A percentile compares a stretch with the other conserved stretches of the same genome.
Evolutionary conservation across 805 yeast species (phyloP).

Genomic region (Starmerella bombi): DNA sequence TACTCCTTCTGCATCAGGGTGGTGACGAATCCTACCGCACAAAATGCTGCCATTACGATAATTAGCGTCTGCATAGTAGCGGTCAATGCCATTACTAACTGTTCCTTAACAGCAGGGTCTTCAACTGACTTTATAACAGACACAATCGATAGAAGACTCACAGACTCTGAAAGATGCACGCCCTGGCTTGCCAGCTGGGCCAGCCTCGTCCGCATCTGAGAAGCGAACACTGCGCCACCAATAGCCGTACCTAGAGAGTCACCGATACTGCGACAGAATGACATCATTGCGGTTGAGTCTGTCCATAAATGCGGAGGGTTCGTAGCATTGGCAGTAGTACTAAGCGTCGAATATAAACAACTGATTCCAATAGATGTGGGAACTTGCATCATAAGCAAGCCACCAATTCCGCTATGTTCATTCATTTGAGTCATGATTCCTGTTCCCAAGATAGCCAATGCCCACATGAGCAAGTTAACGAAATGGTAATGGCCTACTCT

Average conservation of each 20-base stretch:
- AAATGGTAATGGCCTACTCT: slow-evolving; percentile 33
- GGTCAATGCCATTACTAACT: slow-evolving; percentile 14
- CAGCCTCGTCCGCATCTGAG: slow-evolving; percentile 15
- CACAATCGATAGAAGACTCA: slow-evolving; percentile 18
- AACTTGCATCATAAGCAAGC: slow-evolving; percentile 35
- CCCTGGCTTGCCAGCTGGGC: slow-evolving; percentile 6
- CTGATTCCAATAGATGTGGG: slow-evolving; percentile 39
- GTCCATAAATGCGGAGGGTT: slow-evolving; percentile 22
- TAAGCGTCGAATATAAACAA: slow-evolving; percentile 32
- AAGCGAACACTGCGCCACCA: slow-evolving; percentile 26
- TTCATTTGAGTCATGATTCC: slow-evolving; percentile 33
- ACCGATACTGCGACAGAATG: slow-evolving; percentile 24
- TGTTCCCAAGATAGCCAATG: slow-evolving; percentile 32
- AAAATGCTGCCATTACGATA: slow-evolving; percentile 16
- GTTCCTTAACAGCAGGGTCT: slow-evolving; percentile 5
- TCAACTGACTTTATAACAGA: slow-evolving; percentile 13
- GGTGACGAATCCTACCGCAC: slow-evolving; percentile 17
- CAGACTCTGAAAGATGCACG: slow-evolving; percentile 13
- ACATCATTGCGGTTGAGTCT: slow-evolving; percentile 25
- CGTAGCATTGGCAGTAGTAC: slow-evolving; percentile 24
- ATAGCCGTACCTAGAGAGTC: slow-evolving; percentile 26
- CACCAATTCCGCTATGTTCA: slow-evolving; percentile 27
- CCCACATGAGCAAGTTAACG: slow-evolving; percentile 29
- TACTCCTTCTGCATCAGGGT: slow-evolving; percentile 22
- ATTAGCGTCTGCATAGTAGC: slow-evolving; percentile 18